A percentile compares a stretch with the other conserved stretches of the same genome.
phyloP scores from a whole-genome alignment of 169 alveolate species.

The Blepharisma undulans region DNA sequence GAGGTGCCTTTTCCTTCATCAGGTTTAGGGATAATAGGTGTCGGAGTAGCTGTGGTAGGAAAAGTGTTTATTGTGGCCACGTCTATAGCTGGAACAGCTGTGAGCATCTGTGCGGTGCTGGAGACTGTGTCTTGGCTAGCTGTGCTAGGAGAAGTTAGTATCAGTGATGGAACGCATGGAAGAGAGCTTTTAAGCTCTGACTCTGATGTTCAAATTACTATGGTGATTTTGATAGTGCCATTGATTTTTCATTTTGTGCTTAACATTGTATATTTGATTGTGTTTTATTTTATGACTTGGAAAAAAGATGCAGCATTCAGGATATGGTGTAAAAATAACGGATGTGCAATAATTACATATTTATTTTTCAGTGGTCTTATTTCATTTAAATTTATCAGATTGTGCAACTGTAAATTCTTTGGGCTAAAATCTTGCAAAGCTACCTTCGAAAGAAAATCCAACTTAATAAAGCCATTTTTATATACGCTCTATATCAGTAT shows the following conservation, averaged over 20 bases:
- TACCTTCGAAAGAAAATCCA: conserved; percentile 5
- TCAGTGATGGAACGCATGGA: background rate
- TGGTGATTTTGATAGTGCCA: background rate
- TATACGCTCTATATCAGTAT: background rate
- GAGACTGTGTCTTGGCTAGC: conserved; percentile 13
- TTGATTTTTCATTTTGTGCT: background rate
- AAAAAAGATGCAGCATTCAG: background rate
- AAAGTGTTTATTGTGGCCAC: background rate
- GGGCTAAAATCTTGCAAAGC: background rate
- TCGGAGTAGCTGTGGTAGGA: background rate
- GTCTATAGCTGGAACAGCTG: background rate
- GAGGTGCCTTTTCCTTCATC: conserved; percentile 9
- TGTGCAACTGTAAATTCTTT: background rate
- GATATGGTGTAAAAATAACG: background rate
- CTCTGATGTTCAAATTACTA: background rate
- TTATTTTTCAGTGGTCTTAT: background rate
- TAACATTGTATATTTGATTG: background rate
- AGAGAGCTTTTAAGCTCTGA: background rate
- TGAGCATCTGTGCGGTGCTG: background rate
- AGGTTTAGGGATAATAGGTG: background rate
- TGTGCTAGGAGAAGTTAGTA: background rate
- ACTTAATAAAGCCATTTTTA: background rate
- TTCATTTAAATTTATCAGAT: background rate
- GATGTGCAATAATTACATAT: background rate
- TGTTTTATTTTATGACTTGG: background rate